Conservation (phyloP, 2,329 filamentous ascomycete species). For the Penicillium frequentans region DNA sequence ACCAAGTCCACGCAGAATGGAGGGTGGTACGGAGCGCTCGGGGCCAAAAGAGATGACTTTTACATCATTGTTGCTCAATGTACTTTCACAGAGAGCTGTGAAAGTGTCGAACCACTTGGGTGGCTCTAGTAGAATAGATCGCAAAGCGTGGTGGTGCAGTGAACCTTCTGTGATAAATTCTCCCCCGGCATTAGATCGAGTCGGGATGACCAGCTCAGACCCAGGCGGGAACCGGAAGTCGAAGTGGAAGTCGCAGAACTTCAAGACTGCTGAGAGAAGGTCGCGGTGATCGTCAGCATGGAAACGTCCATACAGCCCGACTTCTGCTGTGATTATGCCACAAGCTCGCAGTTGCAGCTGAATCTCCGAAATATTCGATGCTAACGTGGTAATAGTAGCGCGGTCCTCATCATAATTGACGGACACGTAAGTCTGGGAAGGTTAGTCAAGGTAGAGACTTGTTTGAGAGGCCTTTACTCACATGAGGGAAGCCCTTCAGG, state of each 20-base stretch:
- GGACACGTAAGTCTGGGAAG: constrained; percentile 4
- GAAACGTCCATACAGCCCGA: not conserved
- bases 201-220: not conserved
- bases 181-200: not conserved
- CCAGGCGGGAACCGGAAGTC: not conserved
- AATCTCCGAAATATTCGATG: not conserved
- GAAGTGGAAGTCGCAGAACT: not conserved
- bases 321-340: not conserved
- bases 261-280: not conserved
- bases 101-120: not conserved
- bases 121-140: not conserved
- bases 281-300: not conserved
- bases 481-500: not conserved
- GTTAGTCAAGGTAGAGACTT: not conserved
- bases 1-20: not conserved
- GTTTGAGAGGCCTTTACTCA: not conserved
- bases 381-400: constrained; percentile 23
- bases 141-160: not conserved
- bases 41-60: not conserved
- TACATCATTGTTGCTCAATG: not conserved
- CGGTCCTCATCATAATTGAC: constrained; percentile 24
- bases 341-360: not conserved
- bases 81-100: not conserved
- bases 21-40: not conserved
- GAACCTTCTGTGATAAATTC: not conserved